Conservation (phyloP, 805 yeast species). For the Pichia sporocuriosa region DNA sequence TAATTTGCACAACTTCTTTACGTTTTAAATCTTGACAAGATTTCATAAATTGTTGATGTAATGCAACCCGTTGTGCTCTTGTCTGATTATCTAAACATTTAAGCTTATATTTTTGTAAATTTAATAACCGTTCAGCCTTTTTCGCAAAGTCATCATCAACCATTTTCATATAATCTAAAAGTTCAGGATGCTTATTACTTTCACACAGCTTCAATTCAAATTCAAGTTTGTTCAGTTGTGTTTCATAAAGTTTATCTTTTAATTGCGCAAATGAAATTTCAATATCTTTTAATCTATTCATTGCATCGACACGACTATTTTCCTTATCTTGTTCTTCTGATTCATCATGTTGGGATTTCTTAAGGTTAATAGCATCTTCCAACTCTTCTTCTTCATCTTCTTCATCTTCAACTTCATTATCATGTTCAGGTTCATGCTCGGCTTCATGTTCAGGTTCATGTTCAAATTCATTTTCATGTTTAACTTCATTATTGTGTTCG, state of each 20-base stretch:
- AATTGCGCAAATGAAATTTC: slow-evolving; percentile 82
- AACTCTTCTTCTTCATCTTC: slow-evolving; percentile 25
- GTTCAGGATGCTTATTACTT: slow-evolving; percentile 88
- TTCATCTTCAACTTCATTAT: slow-evolving; percentile 17
- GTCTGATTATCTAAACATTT: slow-evolving; percentile 78
- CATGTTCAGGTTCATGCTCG: slow-evolving; percentile 9
- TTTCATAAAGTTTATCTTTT: slow-evolving; percentile 79
- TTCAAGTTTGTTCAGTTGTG: slow-evolving; percentile 67
- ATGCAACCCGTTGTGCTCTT: slow-evolving; percentile 64
- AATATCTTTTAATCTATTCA: slow-evolving; percentile 67
- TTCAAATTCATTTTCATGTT: slow-evolving; percentile 16
- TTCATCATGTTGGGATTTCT: slow-evolving; percentile 16
- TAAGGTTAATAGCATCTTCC: slow-evolving; percentile 22
- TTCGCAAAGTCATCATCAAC: slow-evolving; percentile 71
- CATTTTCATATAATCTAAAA: slow-evolving; percentile 61
- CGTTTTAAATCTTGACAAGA: slow-evolving; percentile 60
- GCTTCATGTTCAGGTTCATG: slow-evolving; percentile 5
- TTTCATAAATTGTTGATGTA: slow-evolving; percentile 79
- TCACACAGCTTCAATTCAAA: slow-evolving; percentile 82
- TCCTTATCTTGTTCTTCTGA: slow-evolving; percentile 28
- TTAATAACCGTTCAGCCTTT: slow-evolving; percentile 38
- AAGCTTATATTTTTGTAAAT: slow-evolving; percentile 54
- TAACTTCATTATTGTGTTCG: slow-evolving; percentile 10
- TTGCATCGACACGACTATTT: slow-evolving; percentile 50
- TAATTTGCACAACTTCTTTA: slow-evolving; percentile 61